Evolutionary conservation across 2,329 filamentous ascomycete species (phyloP).

Genomic region (Aspergillus amoenus): DNA sequence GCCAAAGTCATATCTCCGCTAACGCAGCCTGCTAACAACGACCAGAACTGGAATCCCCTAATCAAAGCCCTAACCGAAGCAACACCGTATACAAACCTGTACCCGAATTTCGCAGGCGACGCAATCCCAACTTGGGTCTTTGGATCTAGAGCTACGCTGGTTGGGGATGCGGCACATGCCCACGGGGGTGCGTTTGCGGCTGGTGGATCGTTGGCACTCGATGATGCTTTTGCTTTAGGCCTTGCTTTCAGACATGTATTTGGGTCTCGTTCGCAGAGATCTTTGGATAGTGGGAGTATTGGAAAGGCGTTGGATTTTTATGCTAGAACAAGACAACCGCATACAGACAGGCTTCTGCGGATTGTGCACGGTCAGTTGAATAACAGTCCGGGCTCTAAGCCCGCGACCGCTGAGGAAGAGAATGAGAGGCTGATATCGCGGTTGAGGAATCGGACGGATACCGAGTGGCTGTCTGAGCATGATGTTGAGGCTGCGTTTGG

Average conservation of each 20-base stretch:
- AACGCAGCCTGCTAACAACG: background rate
- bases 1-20: background rate
- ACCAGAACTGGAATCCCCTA: constrained; percentile 44
- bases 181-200: constrained; percentile 33
- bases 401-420: constrained; percentile 28
- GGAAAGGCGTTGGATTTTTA: constrained; percentile 39
- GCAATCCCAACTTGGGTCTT: constrained; percentile 46
- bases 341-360: constrained; percentile 39
- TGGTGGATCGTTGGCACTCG: constrained; percentile 30
- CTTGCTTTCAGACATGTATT: constrained; percentile 41
- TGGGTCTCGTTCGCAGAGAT: constrained; percentile 15
- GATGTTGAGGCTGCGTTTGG: constrained; percentile 44
- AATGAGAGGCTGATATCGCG: constrained; percentile 33
- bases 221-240: constrained; percentile 43
- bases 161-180: constrained; percentile 32
- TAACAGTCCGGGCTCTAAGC: background rate
- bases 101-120: constrained; percentile 45
- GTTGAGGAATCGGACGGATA: constrained; percentile 39
- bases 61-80: constrained; percentile 42
- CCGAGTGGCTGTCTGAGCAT: constrained; percentile 50
- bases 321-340: constrained; percentile 43
- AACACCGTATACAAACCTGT: constrained; percentile 42
- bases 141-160: constrained; percentile 27
- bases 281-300: constrained; percentile 11
- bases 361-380: constrained; percentile 30